A percentile compares a stretch with the other conserved stretches of the same genome.
Conservation (phyloP, 768 basidiomycete species). For the Pleurotus tuber-regium region DNA sequence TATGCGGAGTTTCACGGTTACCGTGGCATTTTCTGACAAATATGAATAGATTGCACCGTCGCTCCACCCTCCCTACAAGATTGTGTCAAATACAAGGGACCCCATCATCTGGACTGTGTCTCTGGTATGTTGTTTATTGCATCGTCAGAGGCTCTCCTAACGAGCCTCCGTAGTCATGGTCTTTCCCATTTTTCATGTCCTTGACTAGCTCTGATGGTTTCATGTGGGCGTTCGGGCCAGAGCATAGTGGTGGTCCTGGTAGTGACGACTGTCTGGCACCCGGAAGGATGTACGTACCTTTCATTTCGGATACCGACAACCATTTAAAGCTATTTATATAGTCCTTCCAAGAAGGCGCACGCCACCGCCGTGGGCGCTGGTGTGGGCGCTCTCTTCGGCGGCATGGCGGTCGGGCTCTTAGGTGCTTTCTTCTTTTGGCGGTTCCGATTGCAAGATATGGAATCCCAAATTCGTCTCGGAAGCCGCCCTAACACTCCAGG, state of each 20-base stretch:
- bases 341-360: conserved; percentile 13
- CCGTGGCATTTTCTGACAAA: neutral
- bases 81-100: conserved; percentile 39
- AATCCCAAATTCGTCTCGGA: no score
- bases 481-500: no score
- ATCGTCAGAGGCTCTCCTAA: neutral
- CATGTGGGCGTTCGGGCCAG: conserved; percentile 55
- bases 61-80: conserved; percentile 59
- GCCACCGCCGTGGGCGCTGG: conserved; percentile 33
- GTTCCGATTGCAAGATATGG: conserved; percentile 14
- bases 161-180: conserved; percentile 35
- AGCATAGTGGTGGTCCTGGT: conserved; percentile 48
- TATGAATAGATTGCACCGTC: conserved; percentile 50
- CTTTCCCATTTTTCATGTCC: conserved; percentile 54
- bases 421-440: conserved; percentile 32
- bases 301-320: conserved; percentile 12
- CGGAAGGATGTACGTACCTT: conserved; percentile 17
- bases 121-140: conserved; percentile 16
- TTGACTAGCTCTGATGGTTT: conserved; percentile 49
- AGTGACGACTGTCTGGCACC: conserved; percentile 40
- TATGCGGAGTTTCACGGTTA: neutral
- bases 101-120: conserved; percentile 59
- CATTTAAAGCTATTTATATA: neutral
- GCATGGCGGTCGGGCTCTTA: conserved; percentile 30
- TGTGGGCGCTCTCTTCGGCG: conserved; percentile 37